phyloP scores from a whole-genome alignment of 129 eudicot genomes.

The Tagetes erecta region DNA sequence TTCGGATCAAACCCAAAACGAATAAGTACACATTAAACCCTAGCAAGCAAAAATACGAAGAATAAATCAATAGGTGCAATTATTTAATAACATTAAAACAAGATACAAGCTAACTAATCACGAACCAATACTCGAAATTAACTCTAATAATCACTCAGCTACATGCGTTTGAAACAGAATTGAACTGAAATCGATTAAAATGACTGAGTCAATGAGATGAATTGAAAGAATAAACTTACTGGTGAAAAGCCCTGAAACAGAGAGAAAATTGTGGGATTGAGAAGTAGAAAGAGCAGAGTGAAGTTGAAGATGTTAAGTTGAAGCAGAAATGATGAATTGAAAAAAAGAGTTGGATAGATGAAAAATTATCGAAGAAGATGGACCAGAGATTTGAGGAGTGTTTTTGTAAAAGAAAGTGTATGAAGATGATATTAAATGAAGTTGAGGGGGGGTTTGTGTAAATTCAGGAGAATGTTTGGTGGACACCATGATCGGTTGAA shows the following conservation, averaged over 20 bases:
- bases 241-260: neutral
- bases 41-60: slow-evolving; percentile 3
- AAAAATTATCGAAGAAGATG: slow-evolving; percentile 26
- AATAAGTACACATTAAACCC: slow-evolving; percentile 15
- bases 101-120: slow-evolving; percentile 3
- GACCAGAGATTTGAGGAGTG: slow-evolving; percentile 25
- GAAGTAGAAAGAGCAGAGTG: neutral
- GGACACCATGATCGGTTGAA: slow-evolving; percentile 29
- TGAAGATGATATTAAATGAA: slow-evolving; percentile 8
- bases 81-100: slow-evolving; percentile 9
- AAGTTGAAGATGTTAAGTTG: neutral
- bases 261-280: slow-evolving; percentile 14
- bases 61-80: slow-evolving; percentile 11
- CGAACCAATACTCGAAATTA: slow-evolving; percentile 14
- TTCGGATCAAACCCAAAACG: neutral
- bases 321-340: too few species aligned
- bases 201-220: neutral
- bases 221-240: slow-evolving; percentile 25
- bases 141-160: neutral
- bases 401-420: slow-evolving; percentile 18
- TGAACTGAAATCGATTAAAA: neutral
- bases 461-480: slow-evolving; percentile 35
- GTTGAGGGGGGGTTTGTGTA: slow-evolving; percentile 29
- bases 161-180: neutral
- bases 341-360: neutral